These are phyloP conservation scores for Penicillium freii DNA, from an alignment of 2,329 filamentous ascomycete genomes.

Conservation along the genomic window DNA sequence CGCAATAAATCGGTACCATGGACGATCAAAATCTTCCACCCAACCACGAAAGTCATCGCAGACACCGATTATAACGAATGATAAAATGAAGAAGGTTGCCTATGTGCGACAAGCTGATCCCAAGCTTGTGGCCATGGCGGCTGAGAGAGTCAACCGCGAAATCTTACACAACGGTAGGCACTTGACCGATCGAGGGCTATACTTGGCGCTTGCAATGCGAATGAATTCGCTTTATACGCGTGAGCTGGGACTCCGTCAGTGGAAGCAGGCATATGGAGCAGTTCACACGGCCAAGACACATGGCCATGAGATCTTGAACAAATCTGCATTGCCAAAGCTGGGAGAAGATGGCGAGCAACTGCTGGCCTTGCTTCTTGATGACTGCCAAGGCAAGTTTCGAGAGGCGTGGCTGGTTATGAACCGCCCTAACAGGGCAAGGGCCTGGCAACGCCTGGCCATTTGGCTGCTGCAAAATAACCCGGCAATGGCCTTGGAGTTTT, in stretches of 20 bases:
- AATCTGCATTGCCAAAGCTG: conserved; percentile 16
- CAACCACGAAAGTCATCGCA: neutral
- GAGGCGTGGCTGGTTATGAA: conserved; percentile 28
- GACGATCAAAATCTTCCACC: neutral
- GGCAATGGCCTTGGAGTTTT: conserved; percentile 39
- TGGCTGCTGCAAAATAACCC: conserved; percentile 47
- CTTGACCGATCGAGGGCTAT: conserved; percentile 21
- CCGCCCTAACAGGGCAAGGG: conserved; percentile 20
- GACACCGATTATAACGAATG: neutral
- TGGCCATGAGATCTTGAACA: conserved; percentile 11
- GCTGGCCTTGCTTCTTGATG: conserved; percentile 23
- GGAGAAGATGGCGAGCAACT: conserved; percentile 17
- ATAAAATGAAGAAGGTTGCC: conserved; percentile 5
- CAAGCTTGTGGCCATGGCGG: conserved; percentile 15
- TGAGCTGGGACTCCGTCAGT: conserved; percentile 18
- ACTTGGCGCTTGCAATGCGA: conserved; percentile 22
- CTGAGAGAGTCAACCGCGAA: conserved; percentile 18
- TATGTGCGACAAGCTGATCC: conserved; percentile 4
- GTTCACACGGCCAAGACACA: conserved; percentile 26
- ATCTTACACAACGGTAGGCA: conserved; percentile 18
- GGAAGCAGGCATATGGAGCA: conserved; percentile 24
- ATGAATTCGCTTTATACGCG: conserved; percentile 25
- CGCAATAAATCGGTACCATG: neutral
- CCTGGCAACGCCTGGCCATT: conserved; percentile 47
- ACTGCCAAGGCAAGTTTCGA: conserved; percentile 27